These are phyloP conservation scores for Salvia hispanica DNA, from an alignment of 257 asterid species.

Conservation along the genomic window DNA sequence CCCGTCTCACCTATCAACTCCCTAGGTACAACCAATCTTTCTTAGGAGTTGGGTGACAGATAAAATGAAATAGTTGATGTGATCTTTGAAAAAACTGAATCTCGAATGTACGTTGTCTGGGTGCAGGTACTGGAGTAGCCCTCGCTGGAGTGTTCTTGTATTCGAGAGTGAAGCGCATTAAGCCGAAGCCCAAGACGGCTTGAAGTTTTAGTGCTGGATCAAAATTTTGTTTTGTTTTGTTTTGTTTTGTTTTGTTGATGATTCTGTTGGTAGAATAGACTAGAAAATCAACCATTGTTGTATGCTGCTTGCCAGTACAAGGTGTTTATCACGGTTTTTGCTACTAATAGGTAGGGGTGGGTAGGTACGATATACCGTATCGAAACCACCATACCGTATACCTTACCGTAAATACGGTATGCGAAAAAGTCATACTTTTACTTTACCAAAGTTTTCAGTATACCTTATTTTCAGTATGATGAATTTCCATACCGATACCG, in stretches of 20 bases:
- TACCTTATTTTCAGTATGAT: no score
- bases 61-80: not conserved
- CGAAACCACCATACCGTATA: no score
- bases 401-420: no score
- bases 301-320: not conserved
- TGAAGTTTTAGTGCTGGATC: slow-evolving; percentile 31
- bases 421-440: no score
- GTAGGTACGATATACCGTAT: no score
- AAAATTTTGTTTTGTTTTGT: slow-evolving; percentile 27
- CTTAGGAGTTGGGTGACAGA: no score
- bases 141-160: slow-evolving; percentile 93
- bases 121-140: slow-evolving; percentile 68
- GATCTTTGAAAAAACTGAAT: no score
- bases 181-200: slow-evolving; percentile 70
- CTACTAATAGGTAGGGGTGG: no score
- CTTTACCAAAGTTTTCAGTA: no score
- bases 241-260: slow-evolving; percentile 3
- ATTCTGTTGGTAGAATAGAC: slow-evolving; percentile 20
- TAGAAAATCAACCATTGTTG: slow-evolving; percentile 28
- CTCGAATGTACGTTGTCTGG: not conserved
- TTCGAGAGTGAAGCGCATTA: slow-evolving; percentile 83
- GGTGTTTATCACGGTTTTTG: no score
- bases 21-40: slow-evolving; percentile 47
- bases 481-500: no score
- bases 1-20: slow-evolving; percentile 82